These are phyloP conservation scores for Trametes coccinea DNA, from an alignment of 768 basidiomycete species.

Conservation along the genomic window DNA sequence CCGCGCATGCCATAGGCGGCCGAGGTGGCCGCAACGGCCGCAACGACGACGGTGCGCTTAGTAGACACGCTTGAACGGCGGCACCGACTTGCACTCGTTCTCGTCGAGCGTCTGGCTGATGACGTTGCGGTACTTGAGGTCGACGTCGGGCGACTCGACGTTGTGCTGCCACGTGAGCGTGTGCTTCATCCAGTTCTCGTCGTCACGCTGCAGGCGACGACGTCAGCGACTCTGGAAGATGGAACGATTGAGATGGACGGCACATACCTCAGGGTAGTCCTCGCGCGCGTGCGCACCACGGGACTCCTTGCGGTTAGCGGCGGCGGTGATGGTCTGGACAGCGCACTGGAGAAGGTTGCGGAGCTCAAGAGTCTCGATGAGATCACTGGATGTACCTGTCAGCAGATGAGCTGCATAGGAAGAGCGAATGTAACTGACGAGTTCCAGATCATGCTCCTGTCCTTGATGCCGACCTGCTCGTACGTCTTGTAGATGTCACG, in stretches of 20 bases:
- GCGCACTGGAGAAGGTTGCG: slow-evolving; percentile 95
- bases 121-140: slow-evolving; percentile 86
- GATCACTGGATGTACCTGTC: slow-evolving; percentile 58
- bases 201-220: slow-evolving; percentile 67
- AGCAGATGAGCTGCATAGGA: not conserved
- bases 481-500: slow-evolving; percentile 85
- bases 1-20: not conserved
- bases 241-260: not conserved
- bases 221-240: not conserved
- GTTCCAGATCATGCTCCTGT: slow-evolving; percentile 99
- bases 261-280: slow-evolving; percentile 87
- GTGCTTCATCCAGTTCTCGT: slow-evolving; percentile 93
- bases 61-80: slow-evolving; percentile 97
- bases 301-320: slow-evolving; percentile 93
- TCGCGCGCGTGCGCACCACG: slow-evolving; percentile 99
- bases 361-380: slow-evolving; percentile 95
- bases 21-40: no score
- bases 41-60: slow-evolving; percentile 35
- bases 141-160: slow-evolving; percentile 73
- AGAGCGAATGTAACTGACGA: slow-evolving; percentile 58
- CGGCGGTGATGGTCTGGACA: slow-evolving; percentile 91
- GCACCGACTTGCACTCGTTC: slow-evolving; percentile 94
- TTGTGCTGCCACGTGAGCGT: slow-evolving; percentile 93
- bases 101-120: slow-evolving; percentile 88
- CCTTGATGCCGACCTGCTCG: slow-evolving; percentile 92